Base-by-base conservation (phyloP, 148 eudicot species). In the Nepenthes gracilis region DNA sequence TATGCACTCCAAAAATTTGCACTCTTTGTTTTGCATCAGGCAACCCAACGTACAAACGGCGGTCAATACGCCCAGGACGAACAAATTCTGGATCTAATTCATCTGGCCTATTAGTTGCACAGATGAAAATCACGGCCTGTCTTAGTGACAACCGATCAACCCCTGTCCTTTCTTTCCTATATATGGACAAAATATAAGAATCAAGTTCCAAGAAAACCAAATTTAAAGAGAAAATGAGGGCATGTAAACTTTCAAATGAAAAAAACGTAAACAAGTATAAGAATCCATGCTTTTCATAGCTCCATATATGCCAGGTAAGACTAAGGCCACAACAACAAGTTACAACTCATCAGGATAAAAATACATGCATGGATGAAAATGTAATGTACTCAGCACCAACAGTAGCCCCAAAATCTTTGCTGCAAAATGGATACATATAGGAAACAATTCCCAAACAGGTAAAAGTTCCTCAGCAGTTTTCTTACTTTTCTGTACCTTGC, bases 31-130 rank as follows among this genome's bases (percentile, higher is more conserved):
- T 83, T 58, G 95, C 92, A 77, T 87, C 85, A 40, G 97, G 97
- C 66, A 91, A 74, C 35, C 97, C 97, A 68, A 91, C 80, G 72
- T 87, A 83, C 62, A 87, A 67, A 55, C 92, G 95, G 38, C 97
- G 95, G 66, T 91, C 97, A 71, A 91, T 87, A 58, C 89, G 85
- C 54, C 97, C 97, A 64, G 84, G 75, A 33, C 83, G 87, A 65
- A 91, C 85, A 78, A 91, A 81, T 34, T 87, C 92, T 38, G 72
- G 64, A 65, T 91, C 95, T 65, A 91, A 66, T 67, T 83, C 95
- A 81, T 87, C 92, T 51, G 95, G 97, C 75, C 97, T 79, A 81
- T 91, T 91, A 58, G 97, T 91, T 57, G 97, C 97, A 70, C 97
- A 91, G 53, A 91, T 80, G 78, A 90, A 91, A 64, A 87, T 87